These are phyloP conservation scores for Backusella psychrophila DNA, from an alignment of 192 early-diverging fungal genomes.

Conservation along the genomic window DNA sequence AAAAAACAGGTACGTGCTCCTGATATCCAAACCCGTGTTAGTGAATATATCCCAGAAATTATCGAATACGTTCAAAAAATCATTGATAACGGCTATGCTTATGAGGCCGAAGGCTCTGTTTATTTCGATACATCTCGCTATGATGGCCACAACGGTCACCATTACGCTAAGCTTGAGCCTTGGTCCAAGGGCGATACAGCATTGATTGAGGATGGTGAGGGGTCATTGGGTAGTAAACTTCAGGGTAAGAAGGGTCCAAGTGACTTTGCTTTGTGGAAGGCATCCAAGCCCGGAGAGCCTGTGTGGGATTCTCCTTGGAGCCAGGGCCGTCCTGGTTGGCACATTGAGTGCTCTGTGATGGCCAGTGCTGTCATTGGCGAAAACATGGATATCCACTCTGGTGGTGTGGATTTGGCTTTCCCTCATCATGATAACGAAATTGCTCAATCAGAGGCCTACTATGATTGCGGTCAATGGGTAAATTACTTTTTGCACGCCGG, in stretches of 20 bases:
- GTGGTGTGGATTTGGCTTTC: constrained; percentile 94
- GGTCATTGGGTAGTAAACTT: constrained; percentile 68
- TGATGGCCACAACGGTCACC: constrained; percentile 77
- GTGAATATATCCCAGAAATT: constrained; percentile 97
- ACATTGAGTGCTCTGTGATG: constrained; percentile 99
- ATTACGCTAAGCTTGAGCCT: constrained; percentile 94
- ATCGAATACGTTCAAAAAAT: constrained; percentile 87
- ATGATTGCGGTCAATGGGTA: constrained; percentile 91
- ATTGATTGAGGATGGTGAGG: constrained; percentile 90
- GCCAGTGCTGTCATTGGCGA: constrained; percentile 87
- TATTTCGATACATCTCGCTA: constrained; percentile 92
- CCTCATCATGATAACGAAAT: constrained; percentile 99
- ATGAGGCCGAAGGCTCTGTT: constrained; percentile 87
- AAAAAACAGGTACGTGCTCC: constrained; percentile 66
- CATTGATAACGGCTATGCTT: constrained; percentile 94
- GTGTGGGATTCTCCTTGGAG: constrained; percentile 93
- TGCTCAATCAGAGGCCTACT: constrained; percentile 93
- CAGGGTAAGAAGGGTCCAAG: constrained; percentile 65
- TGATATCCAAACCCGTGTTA: constrained; percentile 89
- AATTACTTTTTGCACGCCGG: constrained; percentile 99
- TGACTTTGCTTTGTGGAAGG: constrained; percentile 98
- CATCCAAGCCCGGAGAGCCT: constrained; percentile 91
- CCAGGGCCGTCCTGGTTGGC: constrained; percentile 95
- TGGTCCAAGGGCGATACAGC: constrained; percentile 78
- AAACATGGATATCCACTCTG: constrained; percentile 92